These are phyloP conservation scores for Neofusicoccum umdonicola DNA, from an alignment of 2,329 filamentous ascomycete species.

Conservation along the genomic window DNA sequence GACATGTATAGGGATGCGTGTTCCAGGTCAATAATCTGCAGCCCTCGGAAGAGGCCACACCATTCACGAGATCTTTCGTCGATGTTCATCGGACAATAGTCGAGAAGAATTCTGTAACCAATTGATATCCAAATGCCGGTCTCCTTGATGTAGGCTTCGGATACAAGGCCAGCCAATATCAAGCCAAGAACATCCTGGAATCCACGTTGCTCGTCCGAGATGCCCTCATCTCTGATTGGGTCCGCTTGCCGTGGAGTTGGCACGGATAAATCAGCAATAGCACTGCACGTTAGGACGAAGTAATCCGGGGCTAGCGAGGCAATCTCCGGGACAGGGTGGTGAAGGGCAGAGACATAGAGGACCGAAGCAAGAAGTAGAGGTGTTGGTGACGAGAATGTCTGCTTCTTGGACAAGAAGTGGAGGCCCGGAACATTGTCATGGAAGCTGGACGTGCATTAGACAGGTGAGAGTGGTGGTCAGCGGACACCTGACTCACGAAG, in stretches of 20 bases:
- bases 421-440: constrained; percentile 46
- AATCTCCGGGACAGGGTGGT: constrained; percentile 34
- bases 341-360: constrained; percentile 39
- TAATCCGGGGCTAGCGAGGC: constrained; percentile 40
- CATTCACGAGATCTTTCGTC: constrained; percentile 42
- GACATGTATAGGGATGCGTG: constrained; percentile 45
- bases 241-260: constrained; percentile 27
- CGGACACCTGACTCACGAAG: constrained; percentile 25
- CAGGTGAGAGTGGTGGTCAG: not conserved
- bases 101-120: constrained; percentile 42
- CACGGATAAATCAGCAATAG: constrained; percentile 43
- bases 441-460: constrained; percentile 32
- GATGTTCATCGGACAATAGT: constrained; percentile 41
- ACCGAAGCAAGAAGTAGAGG: constrained; percentile 46
- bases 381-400: constrained; percentile 43
- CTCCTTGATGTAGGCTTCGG: constrained; percentile 43
- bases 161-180: constrained; percentile 42
- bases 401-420: constrained; percentile 46
- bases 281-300: constrained; percentile 38
- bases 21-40: constrained; percentile 46
- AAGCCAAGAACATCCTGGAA: constrained; percentile 46
- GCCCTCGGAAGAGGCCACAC: constrained; percentile 40
- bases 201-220: constrained; percentile 38
- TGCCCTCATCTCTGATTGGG: constrained; percentile 20
- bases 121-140: constrained; percentile 47